Conservation (phyloP, 805 yeast genomes). For the Saturnispora gosingensis region DNA sequence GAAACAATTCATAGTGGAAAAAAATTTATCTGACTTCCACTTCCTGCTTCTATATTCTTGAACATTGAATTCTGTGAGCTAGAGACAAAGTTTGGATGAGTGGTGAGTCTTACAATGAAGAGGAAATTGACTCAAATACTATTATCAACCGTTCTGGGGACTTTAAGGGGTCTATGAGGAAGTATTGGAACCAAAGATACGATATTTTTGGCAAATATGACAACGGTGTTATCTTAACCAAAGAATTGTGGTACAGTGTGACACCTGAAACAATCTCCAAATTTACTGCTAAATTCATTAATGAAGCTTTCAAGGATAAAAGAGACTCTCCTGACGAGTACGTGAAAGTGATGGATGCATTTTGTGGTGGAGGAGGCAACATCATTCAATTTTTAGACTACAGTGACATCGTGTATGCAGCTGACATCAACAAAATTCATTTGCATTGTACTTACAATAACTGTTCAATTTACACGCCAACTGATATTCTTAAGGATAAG, state of each 20-base stretch:
- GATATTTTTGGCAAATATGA: constrained; percentile 54
- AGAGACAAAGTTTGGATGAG: neutral
- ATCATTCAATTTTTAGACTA: constrained; percentile 49
- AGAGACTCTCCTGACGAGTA: neutral
- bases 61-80: too few species aligned
- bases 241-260: constrained; percentile 78
- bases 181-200: constrained; percentile 58
- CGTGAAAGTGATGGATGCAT: constrained; percentile 44
- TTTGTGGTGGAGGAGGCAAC: constrained; percentile 89
- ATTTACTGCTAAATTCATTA: constrained; percentile 45
- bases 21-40: neutral
- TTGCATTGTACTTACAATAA: constrained; percentile 11
- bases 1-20: neutral
- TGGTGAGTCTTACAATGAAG: neutral
- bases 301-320: constrained; percentile 67
- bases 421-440: constrained; percentile 10
- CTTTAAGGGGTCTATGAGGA: constrained; percentile 24
- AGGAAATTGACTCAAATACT: constrained; percentile 7
- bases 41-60: neutral
- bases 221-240: constrained; percentile 57
- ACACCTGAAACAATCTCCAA: constrained; percentile 73
- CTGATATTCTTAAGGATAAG: constrained; percentile 1
- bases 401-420: constrained; percentile 7
- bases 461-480: constrained; percentile 2
- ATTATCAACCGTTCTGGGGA: constrained; percentile 9